Evolutionary conservation across 495 filamentous ascomycete genomes (phyloP).

Genomic region (Talaromyces wortmannii): DNA sequence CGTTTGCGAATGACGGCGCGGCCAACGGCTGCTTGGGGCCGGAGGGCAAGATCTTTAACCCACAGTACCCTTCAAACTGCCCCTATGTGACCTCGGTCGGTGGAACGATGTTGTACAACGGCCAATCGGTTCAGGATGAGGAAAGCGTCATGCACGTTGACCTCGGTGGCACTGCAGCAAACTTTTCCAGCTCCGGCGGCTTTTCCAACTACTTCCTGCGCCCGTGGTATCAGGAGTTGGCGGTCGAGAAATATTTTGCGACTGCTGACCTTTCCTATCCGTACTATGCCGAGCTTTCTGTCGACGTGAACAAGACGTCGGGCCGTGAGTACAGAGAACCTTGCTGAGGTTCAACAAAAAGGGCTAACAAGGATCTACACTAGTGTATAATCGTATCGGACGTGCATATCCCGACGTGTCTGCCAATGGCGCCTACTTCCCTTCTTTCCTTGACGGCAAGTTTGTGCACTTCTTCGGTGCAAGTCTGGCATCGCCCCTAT

Average conservation of each 20-base stretch:
- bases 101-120: slow-evolving; percentile 33
- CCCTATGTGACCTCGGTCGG: slow-evolving; percentile 47
- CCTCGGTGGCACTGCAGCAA: slow-evolving; percentile 46
- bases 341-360: too few species aligned
- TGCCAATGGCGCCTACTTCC: slow-evolving; percentile 54
- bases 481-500: slow-evolving; percentile 50
- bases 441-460: slow-evolving; percentile 33
- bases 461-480: slow-evolving; percentile 45
- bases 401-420: slow-evolving; percentile 61
- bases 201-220: slow-evolving; percentile 62
- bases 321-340: too few species aligned
- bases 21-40: slow-evolving; percentile 4
- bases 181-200: slow-evolving; percentile 57
- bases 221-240: slow-evolving; percentile 49
- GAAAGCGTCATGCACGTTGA: slow-evolving; percentile 32
- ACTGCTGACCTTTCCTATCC: slow-evolving; percentile 39
- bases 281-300: neutral
- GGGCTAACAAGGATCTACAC: too few species aligned
- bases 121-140: slow-evolving; percentile 16
- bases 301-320: slow-evolving; percentile 31
- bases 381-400: slow-evolving; percentile 54
- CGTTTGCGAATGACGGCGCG: slow-evolving; percentile 16
- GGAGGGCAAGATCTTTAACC: slow-evolving; percentile 41
- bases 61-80: slow-evolving; percentile 44
- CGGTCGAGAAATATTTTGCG: slow-evolving; percentile 43